Evolutionary conservation across 805 yeast genomes (phyloP), one percentile per base, ranked within the genome.

Genomic region (Metschnikowia rubicola): DNA sequence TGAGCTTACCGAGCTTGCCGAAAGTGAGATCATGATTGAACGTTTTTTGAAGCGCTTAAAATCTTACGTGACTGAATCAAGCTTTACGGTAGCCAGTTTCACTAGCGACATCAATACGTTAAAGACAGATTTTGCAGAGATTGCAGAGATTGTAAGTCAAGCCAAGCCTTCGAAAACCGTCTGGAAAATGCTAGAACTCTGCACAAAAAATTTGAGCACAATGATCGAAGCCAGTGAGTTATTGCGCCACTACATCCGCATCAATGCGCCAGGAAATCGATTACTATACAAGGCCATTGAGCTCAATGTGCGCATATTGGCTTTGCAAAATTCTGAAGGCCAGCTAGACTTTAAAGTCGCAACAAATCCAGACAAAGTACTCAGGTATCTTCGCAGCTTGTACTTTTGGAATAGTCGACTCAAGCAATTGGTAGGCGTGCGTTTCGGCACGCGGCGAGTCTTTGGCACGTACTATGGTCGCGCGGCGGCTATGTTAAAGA

Each of bases 211-310:
- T 13, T 43, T 43, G 21, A 13, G 12, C 10, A 10, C 33, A 6
- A 43, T 43, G 46, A 11, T 36, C 28, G 15, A 31, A 7, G 10
- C 26, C 6, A 10, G 41, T 5, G 41, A 37, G 10, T 31, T 37
- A 13, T 31, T 43, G 32, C 13, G 8, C 10, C 41, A 37, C 10
- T 43, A 43, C 15, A 19, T 9, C 4, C 10, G 28, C 8, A 11
- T 43, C 8, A 37, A 8, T 5, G 30, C 32, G 8, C 46, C 46
- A 5, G 46, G 46, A 8, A 37, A 30, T 13, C 40, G 39, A 7
- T 9, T 43, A 12, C 41, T 43, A 12, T 43, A 43, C 26, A 43
- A 43, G 37, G 28, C 31, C 12, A 31, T 35, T 10, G 46, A 43
- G 32, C 37, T 43, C 36, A 36, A 36, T 13, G 39, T 43, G 19